Conservation (phyloP, 202 grass and related monocot genomes). For the Dendrocalamus latiflorus region DNA sequence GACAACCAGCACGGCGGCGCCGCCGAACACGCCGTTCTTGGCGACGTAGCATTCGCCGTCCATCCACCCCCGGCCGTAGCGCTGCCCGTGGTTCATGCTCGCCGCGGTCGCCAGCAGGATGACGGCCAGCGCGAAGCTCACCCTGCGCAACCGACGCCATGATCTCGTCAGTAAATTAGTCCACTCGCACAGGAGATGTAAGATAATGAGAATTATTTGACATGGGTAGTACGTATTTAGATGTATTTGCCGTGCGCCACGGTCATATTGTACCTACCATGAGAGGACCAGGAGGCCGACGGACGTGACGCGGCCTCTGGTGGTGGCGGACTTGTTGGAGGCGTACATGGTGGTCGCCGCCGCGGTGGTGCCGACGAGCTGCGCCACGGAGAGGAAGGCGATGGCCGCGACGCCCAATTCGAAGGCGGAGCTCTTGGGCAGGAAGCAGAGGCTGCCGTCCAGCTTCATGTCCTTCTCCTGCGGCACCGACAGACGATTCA, state of each 20-base stretch:
- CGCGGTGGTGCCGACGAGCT: conserved; percentile 65
- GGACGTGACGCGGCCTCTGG: conserved; percentile 23
- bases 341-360: conserved; percentile 13
- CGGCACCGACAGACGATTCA: too few relatives aligned
- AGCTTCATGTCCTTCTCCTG: conserved; percentile 75
- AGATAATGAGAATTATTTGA: too few relatives aligned
- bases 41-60: conserved; percentile 89
- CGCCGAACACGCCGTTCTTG: conserved; percentile 56
- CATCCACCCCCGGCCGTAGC: too few relatives aligned
- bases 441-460: conserved; percentile 85
- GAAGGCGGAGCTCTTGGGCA: conserved; percentile 59
- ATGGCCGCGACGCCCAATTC: too few relatives aligned
- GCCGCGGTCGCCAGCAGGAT: too few relatives aligned
- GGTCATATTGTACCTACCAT: conserved; percentile 41
- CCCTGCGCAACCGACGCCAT: conserved; percentile 28
- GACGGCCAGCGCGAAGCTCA: too few relatives aligned
- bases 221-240: too few relatives aligned
- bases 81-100: too few relatives aligned
- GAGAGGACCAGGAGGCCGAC: conserved; percentile 44
- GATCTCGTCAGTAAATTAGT: not conserved
- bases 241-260: not conserved
- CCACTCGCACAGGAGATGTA: not conserved
- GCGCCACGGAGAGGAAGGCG: conserved; percentile 60
- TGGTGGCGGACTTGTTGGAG: conserved; percentile 3
- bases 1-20: conserved; percentile 40